Evolutionary conservation across 805 yeast genomes (phyloP), one percentile per base, ranked within the genome.

Genomic region (Candida odintsovae): DNA sequence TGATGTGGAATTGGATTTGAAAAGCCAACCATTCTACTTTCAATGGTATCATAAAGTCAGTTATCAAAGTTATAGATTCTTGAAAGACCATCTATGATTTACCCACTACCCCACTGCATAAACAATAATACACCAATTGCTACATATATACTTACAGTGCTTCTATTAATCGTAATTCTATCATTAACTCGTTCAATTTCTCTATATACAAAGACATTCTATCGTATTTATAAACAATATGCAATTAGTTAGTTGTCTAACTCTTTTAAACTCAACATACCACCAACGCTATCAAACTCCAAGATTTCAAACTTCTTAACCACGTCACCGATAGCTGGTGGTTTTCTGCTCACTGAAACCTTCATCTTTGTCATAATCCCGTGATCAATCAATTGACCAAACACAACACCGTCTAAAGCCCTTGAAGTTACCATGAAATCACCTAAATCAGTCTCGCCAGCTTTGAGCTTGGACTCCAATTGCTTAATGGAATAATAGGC

Each of bases 251-350:
- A 33, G 7, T 33, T 20, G 20, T 40, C 44, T 19, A 31, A 11
- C 37, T 59, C 51, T 37, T 43, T 51, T 31, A 75, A 46, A 10
- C 66, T 59, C 33, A 77, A 57, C 6, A 56, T 50, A 10, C 77
- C 76, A 16, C 70, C 76, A 23, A 76, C 53, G 35, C 72, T 63
- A 50, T 75, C 78, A 4, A 76, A 59, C 38, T 65, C 71, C 15
- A 62, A 63, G 16, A 77, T 65, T 19, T 54, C 55, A 25, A 76
- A 73, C 42, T 65, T 63, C 8, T 61, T 64, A 5, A 76, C 54
- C 0, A 63, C 47, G 41, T 73, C 76, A 1, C 82, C 82, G 33
- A 77, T 69, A 12, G 56, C 59, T 21, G 77, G 69, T 28, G 66
- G 57, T 5, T 44, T 48, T 20, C 49, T 51, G 11, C 55, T 53